Conservation (phyloP, 371 early-diverging fungal genomes). For the Actinomucor elegans region DNA sequence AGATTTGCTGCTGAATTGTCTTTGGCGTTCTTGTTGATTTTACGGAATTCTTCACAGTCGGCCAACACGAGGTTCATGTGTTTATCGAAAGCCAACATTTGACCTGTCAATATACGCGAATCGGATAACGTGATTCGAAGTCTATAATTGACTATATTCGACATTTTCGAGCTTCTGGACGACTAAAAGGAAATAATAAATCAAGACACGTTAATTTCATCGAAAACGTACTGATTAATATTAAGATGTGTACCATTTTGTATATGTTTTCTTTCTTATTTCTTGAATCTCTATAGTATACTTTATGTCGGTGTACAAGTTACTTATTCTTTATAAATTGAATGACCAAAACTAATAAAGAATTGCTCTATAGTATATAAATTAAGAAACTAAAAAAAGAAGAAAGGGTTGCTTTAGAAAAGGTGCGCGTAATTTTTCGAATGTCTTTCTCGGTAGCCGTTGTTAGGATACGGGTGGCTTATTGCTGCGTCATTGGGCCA, state of each 20-base stretch:
- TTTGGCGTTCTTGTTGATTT: constrained; percentile 71
- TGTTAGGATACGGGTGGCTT: constrained; percentile 22
- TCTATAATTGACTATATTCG: constrained; percentile 92
- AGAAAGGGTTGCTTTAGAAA: no score
- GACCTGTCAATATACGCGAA: constrained; percentile 90
- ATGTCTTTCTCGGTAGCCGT: no score
- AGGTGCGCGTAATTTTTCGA: no score
- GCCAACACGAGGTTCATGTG: constrained; percentile 98
- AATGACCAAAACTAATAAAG: not conserved
- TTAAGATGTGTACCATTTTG: not conserved
- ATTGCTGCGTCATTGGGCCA: constrained; percentile 4
- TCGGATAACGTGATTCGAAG: constrained; percentile 91
- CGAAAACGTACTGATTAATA: not conserved
- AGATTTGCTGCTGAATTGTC: constrained; percentile 51
- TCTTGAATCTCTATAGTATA: no score
- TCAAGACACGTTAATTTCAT: not conserved
- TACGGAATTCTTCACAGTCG: constrained; percentile 97
- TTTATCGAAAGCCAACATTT: constrained; percentile 98
- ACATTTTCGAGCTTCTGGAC: constrained; percentile 86
- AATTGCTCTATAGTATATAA: not conserved
- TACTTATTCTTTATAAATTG: not conserved
- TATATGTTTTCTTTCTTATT: not conserved
- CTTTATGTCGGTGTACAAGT: not conserved
- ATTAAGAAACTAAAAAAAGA: not conserved
- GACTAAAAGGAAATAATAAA: constrained; percentile 6